These are phyloP conservation scores for Apiospora aurea DNA, from an alignment of 2,329 filamentous ascomycete species.

Conservation along the genomic window DNA sequence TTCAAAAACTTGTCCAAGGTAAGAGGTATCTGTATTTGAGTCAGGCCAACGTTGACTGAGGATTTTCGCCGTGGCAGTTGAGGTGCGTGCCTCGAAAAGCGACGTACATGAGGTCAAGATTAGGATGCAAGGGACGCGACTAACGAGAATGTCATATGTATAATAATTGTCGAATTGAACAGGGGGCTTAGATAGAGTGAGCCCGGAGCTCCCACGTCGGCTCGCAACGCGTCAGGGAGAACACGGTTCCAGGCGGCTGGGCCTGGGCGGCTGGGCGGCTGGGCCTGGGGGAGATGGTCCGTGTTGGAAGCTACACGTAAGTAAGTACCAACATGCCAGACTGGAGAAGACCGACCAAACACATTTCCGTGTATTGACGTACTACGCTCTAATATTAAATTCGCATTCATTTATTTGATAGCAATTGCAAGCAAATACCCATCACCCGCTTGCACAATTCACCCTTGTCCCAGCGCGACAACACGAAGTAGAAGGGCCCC, in stretches of 20 bases:
- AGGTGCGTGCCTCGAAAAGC: too few relatives aligned
- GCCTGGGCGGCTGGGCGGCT: background rate
- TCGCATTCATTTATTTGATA: slow-evolving; percentile 18
- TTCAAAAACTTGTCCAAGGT: background rate
- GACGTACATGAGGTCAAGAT: too few relatives aligned
- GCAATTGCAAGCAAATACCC: background rate
- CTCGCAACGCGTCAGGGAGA: slow-evolving; percentile 12
- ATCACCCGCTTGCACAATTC: background rate
- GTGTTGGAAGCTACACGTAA: background rate
- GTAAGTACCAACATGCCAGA: background rate
- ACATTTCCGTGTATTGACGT: background rate
- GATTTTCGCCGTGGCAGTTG: background rate
- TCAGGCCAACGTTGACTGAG: background rate
- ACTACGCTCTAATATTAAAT: background rate
- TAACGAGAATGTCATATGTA: background rate
- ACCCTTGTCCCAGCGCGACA: background rate
- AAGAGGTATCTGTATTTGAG: background rate
- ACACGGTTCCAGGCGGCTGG: background rate
- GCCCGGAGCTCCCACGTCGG: slow-evolving; percentile 1
- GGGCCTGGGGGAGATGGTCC: background rate
- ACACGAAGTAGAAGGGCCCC: background rate
- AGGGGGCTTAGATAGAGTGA: background rate
- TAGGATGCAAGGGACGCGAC: background rate
- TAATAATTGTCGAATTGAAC: background rate
- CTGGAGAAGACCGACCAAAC: too few relatives aligned